These are phyloP conservation scores for Cutaneotrichosporon dermatis DNA, from an alignment of 1,284 basidiomycete species.

Conservation along the genomic window DNA sequence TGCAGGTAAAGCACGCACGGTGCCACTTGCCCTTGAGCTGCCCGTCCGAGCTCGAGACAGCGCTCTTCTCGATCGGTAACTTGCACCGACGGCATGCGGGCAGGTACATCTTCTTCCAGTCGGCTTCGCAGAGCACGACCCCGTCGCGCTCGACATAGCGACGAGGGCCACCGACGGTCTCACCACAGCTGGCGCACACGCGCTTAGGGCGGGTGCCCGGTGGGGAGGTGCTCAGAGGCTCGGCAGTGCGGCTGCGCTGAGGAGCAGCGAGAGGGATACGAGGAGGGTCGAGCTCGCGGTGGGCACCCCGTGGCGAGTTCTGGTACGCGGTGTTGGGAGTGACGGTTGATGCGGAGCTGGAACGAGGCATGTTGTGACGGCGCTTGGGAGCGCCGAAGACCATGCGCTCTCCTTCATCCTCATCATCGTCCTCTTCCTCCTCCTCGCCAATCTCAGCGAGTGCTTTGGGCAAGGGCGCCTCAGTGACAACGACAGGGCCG, in stretches of 20 bases:
- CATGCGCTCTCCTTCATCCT: constrained; percentile 28
- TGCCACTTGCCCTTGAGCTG: constrained; percentile 91
- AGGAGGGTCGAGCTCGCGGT: constrained; percentile 7
- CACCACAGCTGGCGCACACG: constrained; percentile 63
- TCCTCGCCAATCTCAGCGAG: constrained; percentile 41
- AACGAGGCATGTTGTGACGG: constrained; percentile 3
- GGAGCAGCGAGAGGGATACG: constrained; percentile 2
- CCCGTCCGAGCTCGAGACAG: constrained; percentile 82
- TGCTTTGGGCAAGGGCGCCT: background rate
- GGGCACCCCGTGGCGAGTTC: background rate
- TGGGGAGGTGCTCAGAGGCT: background rate
- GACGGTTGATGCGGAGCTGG: constrained; percentile 18
- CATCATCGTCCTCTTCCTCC: constrained; percentile 21
- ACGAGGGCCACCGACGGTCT: constrained; percentile 63
- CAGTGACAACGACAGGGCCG: background rate
- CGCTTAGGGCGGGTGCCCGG: constrained; percentile 5
- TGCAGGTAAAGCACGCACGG: constrained; percentile 79
- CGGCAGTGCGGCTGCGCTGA: background rate
- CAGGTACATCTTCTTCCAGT: constrained; percentile 91
- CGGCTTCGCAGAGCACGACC: constrained; percentile 70
- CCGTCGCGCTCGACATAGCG: constrained; percentile 68
- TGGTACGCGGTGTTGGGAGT: background rate
- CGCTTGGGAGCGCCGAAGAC: constrained; percentile 5
- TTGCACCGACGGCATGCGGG: constrained; percentile 78
- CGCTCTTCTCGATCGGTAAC: constrained; percentile 77